Base-by-base conservation (phyloP, 1,284 basidiomycete genomes). In the Irpex rosettiformis region DNA sequence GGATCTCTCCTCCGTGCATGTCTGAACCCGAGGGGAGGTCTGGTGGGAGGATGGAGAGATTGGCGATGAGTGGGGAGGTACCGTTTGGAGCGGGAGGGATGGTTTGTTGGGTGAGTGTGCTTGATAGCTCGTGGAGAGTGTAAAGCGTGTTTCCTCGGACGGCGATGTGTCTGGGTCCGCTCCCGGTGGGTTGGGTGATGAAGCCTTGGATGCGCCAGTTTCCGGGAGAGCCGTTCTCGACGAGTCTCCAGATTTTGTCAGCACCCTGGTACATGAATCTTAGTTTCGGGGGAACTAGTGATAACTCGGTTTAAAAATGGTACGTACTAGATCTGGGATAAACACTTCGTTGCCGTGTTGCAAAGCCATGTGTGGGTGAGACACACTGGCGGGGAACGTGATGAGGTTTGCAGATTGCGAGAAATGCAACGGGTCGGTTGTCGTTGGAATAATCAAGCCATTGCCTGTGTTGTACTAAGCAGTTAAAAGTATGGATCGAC, bases 101-200 rank as follows among this genome's bases (percentile, higher is more conserved):
- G 3, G 69, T 66, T 62, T 89, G 87, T 28, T 86, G 79, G 21
- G 83, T 81, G 30, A 90, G 71, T 0, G 85, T 86, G 25, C 83
- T 88, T 18, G 81, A 65, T 13, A 85, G 73, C 67, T 90, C 88
- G 71, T 89, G 86, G 1, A 89, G 65, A 6, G 77, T 78, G 70
- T 83, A 89, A 7, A 89, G 70, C 56, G 77, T 79, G 55, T 81
- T 70, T 47, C 85, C 75, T 62, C 74, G 72, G 51, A 83, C 76
- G 6, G 79, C 79, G 56, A 85, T 82, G 69, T 88, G 86, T 27
- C 86, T 75, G 0, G 89, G 88, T 2, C 88, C 88, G 58, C 83
- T 88, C 13, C 84, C 84, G 13, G 69, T 65, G 0, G 85, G 85
- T 59, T 88, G 85, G 55, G 77, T 76, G 57, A 91, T 86, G 25